phyloP scores from a whole-genome alignment of 2,329 filamentous ascomycete genomes.

The Penicillium janthinellum region DNA sequence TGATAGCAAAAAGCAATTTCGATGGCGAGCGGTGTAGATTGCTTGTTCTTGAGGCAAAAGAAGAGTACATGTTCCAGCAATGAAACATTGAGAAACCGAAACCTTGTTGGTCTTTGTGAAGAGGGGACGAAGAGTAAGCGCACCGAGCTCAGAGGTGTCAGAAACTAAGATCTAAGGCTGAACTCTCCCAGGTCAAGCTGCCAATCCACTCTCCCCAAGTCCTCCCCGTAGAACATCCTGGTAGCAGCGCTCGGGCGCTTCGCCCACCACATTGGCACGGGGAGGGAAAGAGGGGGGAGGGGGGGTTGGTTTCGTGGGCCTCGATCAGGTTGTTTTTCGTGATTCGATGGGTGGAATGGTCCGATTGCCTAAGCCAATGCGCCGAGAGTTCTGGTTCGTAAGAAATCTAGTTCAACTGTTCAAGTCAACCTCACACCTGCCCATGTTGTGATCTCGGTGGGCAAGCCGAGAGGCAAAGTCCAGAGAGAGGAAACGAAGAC shows the following conservation, averaged over 20 bases:
- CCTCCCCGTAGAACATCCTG: slow-evolving; percentile 7
- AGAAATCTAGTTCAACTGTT: background rate
- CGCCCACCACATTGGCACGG: background rate
- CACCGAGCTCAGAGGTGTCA: background rate
- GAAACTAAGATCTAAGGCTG: slow-evolving; percentile 23
- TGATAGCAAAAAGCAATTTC: slow-evolving; percentile 1
- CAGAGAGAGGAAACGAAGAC: background rate
- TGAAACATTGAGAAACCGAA: background rate
- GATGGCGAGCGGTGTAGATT: slow-evolving; percentile 11
- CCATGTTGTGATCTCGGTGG: slow-evolving; percentile 11
- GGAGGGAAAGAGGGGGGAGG: too few species aligned
- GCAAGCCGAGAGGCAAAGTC: background rate
- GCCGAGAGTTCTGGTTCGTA: background rate
- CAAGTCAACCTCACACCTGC: background rate
- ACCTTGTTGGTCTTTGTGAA: background rate
- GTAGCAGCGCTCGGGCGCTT: slow-evolving; percentile 19
- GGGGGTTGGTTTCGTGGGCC: slow-evolving; percentile 5
- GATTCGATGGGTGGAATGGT: slow-evolving; percentile 13
- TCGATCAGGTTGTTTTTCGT: slow-evolving; percentile 7
- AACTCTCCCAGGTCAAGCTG: slow-evolving; percentile 17
- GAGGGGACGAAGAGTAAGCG: slow-evolving; percentile 2
- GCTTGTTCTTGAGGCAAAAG: background rate
- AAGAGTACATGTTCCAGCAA: background rate
- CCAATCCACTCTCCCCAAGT: slow-evolving; percentile 9
- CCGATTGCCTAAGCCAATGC: slow-evolving; percentile 3